phyloP scores from a whole-genome alignment of 179 eudicot species.

The Silene noctiflora region DNA sequence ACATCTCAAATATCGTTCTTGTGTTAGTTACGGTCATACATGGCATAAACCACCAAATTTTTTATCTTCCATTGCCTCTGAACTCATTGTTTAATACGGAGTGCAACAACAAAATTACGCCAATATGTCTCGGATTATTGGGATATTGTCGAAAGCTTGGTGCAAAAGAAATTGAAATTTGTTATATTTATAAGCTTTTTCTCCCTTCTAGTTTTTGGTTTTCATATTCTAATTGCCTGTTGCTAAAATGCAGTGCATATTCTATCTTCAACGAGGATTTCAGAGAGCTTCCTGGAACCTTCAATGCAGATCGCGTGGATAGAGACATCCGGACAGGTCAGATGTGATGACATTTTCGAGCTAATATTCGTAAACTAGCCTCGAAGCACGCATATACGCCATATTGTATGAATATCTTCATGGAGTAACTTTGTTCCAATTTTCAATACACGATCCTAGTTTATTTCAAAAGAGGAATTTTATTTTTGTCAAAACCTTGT shows the following conservation, averaged over 20 bases:
- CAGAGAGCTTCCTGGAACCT: slow-evolving; percentile 94
- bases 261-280: slow-evolving; percentile 97
- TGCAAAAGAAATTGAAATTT: not conserved
- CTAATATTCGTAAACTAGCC: not conserved
- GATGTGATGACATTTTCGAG: slow-evolving; percentile 35
- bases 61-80: not conserved
- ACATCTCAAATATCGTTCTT: not conserved
- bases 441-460: not conserved
- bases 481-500: not conserved
- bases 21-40: not conserved
- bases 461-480: not conserved
- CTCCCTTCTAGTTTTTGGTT: not conserved
- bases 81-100: not conserved
- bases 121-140: not conserved
- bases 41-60: not conserved
- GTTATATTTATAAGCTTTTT: not conserved
- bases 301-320: slow-evolving; percentile 87
- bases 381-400: not conserved
- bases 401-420: not conserved
- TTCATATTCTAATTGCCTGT: not conserved
- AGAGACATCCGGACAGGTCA: slow-evolving; percentile 93
- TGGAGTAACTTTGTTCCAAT: not conserved
- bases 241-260: slow-evolving; percentile 64
- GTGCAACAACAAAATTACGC: not conserved
- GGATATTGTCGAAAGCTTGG: no score